These are phyloP conservation scores for Lupinus albus DNA, from an alignment of 306 rosid species.

Conservation along the genomic window DNA sequence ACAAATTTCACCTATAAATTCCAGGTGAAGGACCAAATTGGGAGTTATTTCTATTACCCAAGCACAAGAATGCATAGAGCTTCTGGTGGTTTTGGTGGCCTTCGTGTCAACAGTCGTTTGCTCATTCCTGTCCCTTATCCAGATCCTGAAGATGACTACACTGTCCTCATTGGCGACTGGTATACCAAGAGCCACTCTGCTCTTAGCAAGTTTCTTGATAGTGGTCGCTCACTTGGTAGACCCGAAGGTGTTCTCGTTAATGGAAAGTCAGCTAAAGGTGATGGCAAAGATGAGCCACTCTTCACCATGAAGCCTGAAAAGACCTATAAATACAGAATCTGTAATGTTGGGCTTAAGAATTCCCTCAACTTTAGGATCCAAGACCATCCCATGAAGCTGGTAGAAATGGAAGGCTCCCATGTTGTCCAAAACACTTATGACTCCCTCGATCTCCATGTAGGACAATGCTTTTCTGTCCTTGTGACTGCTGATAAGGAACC, in stretches of 20 bases:
- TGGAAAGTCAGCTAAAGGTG: slow-evolving; percentile 56
- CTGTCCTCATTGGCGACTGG: slow-evolving; percentile 84
- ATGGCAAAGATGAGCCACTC: slow-evolving; percentile 58
- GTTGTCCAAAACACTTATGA: slow-evolving; percentile 63
- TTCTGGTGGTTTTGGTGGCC: slow-evolving; percentile 73
- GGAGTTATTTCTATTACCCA: slow-evolving; percentile 66
- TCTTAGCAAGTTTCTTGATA: slow-evolving; percentile 51
- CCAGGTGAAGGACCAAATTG: slow-evolving; percentile 87
- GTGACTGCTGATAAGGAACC: slow-evolving; percentile 69
- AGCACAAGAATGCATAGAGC: slow-evolving; percentile 57
- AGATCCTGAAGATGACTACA: slow-evolving; percentile 73
- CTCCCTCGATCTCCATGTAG: slow-evolving; percentile 74
- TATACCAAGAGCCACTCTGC: slow-evolving; percentile 56
- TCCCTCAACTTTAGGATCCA: slow-evolving; percentile 79
- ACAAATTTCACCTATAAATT: slow-evolving; percentile 67
- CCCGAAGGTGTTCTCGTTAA: slow-evolving; percentile 68
- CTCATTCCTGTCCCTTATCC: slow-evolving; percentile 79
- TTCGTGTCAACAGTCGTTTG: slow-evolving; percentile 63
- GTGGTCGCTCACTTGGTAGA: slow-evolving; percentile 64
- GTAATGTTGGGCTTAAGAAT: slow-evolving; percentile 68
- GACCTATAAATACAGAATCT: slow-evolving; percentile 71
- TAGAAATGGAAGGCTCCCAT: slow-evolving; percentile 82
- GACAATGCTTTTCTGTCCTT: slow-evolving; percentile 67
- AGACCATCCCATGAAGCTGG: slow-evolving; percentile 65
- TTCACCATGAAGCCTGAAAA: slow-evolving; percentile 71